Conservation (phyloP, 2,329 filamentous ascomycete genomes). For the Chalaropsis ovoidea region DNA sequence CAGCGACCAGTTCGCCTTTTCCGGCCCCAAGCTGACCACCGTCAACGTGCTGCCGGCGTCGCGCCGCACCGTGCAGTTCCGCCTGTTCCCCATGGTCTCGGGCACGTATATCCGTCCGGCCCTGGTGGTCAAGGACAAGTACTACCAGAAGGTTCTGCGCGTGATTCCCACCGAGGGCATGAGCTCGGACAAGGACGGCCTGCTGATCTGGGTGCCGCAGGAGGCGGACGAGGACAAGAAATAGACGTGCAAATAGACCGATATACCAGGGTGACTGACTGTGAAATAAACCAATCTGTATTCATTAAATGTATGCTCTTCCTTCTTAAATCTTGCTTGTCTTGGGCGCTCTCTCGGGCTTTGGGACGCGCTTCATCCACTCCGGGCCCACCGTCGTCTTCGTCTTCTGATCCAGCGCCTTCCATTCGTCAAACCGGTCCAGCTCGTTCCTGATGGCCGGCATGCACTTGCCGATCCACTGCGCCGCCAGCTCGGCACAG, state of each 20-base stretch:
- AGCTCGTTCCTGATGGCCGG: constrained; percentile 48
- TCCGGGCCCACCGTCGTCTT: constrained; percentile 44
- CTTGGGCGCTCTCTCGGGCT: constrained; percentile 15
- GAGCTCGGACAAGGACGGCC: constrained; percentile 53
- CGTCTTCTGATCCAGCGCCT: constrained; percentile 38
- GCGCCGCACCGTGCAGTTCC: constrained; percentile 61
- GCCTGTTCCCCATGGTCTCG: constrained; percentile 55
- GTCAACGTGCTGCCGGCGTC: constrained; percentile 76
- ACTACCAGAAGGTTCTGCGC: constrained; percentile 82
- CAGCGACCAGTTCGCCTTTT: constrained; percentile 85
- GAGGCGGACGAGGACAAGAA: constrained; percentile 30
- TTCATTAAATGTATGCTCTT: not conserved
- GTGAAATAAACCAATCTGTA: constrained; percentile 11
- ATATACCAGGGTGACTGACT: not conserved
- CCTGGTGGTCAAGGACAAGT: constrained; percentile 72
- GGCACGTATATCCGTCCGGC: constrained; percentile 62
- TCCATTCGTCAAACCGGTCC: constrained; percentile 48
- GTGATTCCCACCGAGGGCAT: constrained; percentile 69
- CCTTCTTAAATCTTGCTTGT: constrained; percentile 12
- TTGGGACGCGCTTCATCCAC: constrained; percentile 23
- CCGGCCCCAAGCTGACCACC: constrained; percentile 70
- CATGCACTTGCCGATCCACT: constrained; percentile 50
- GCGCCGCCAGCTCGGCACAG: constrained; percentile 51
- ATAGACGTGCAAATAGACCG: constrained; percentile 6
- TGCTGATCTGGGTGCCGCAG: constrained; percentile 51